Base-by-base conservation (phyloP, 2,329 filamentous ascomycete genomes). In the Colletotrichum neosansevieriae region DNA sequence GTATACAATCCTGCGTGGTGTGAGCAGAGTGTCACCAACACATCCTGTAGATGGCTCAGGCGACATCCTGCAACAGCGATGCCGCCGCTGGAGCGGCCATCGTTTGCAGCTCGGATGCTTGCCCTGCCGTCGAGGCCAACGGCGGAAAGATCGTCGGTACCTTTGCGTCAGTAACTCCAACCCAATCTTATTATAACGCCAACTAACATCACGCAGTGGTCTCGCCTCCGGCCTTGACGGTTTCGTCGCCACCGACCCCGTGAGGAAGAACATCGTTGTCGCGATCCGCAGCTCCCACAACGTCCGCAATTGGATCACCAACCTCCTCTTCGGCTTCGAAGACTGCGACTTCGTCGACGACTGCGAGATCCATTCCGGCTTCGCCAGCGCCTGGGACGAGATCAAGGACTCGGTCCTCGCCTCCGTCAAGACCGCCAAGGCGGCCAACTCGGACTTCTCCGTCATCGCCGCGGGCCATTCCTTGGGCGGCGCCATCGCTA, bases 381-480 rank as follows among this genome's bases (percentile, higher is more conserved):
- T 92, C 80, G 79, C 80, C 72, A 75, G 75, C n/a, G 84, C 86
- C 47, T 92, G 88, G 87, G 70, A 78, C 11, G 88, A 90, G 69
- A 82, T 90, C 19, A 73, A 80, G 13, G 60, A 64, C 2, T 72
- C 74, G 4, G 82, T 86, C 15, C 71, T 85, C 6, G 71, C 74
- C 1, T 83, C 82, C 60, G 74, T 91, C 21, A 71, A 77, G 19
- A 67, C 75, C 1, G 86, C 87, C 3, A 76, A 75, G 45, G 73
- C 75, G 1, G 75, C 80, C 32, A 78, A 88, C 78, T 87, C 89
- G 1, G 70, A 68, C 54, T 91, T 85, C 80, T 76, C 76, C 51
- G 74, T 92, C 74, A 75, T 90, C 17, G 77, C 85, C n/a, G 89
- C 89, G 0, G 91, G 91, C 40, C 91, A 93, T 80, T 91, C 88